Conservation (phyloP, 768 basidiomycete species). For the Tricholoma matsutake region DNA sequence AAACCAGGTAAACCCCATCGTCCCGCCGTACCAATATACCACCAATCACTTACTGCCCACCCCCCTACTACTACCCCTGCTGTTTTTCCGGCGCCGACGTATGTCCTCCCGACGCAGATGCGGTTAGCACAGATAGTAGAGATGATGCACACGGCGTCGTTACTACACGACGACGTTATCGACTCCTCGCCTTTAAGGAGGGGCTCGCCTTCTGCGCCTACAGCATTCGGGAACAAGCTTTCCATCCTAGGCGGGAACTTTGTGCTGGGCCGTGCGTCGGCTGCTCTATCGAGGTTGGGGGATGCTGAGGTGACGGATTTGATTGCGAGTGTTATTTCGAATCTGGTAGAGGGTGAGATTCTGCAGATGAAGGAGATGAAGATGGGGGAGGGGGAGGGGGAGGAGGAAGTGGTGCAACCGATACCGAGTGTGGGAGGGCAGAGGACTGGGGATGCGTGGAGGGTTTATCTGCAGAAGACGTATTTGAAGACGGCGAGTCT, state of each 20-base stretch:
- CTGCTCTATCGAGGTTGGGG: slow-evolving; percentile 77
- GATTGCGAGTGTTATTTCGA: slow-evolving; percentile 81
- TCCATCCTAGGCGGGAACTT: slow-evolving; percentile 90
- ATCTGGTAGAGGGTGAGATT: slow-evolving; percentile 92
- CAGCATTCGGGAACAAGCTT: slow-evolving; percentile 83
- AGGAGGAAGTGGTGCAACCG: slow-evolving; percentile 18
- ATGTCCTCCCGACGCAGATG: slow-evolving; percentile 76
- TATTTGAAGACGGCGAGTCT: slow-evolving; percentile 92
- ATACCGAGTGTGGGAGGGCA: slow-evolving; percentile 19
- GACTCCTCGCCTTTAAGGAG: slow-evolving; percentile 80
- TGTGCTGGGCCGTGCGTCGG: slow-evolving; percentile 80
- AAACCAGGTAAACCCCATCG: slow-evolving; percentile 18
- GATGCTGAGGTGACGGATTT: slow-evolving; percentile 85
- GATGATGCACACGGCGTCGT: slow-evolving; percentile 94
- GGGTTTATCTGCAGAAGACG: slow-evolving; percentile 85
- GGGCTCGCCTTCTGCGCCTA: slow-evolving; percentile 74
- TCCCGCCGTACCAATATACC: slow-evolving; percentile 29
- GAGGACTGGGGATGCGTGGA: slow-evolving; percentile 53
- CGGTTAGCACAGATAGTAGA: slow-evolving; percentile 95
- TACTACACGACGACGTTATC: slow-evolving; percentile 96
- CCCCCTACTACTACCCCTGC: slow-evolving; percentile 17
- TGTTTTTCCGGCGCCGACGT: slow-evolving; percentile 16
- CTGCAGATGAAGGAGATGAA: slow-evolving; percentile 70
- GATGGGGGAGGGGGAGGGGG: slow-evolving; percentile 9
- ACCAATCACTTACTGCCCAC: slow-evolving; percentile 15